Base-by-base conservation (phyloP, 2,329 filamentous ascomycete species). In the Fusarium zealandicum region DNA sequence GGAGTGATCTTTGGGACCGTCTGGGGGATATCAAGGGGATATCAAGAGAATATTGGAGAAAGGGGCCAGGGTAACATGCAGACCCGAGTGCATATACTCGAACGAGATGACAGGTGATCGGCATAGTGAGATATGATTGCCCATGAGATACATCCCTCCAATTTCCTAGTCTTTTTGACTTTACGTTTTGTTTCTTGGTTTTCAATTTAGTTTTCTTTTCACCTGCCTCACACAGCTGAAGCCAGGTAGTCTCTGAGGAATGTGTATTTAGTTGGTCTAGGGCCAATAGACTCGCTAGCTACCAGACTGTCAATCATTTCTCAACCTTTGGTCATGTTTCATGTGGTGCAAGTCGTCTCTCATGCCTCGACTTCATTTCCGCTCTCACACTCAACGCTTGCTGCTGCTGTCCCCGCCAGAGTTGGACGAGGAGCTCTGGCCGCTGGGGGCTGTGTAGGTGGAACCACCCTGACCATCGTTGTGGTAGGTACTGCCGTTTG, bases 401-500 rank as follows among this genome's bases (percentile, higher is more conserved):
- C 39, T 31, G 17, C 47, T 33, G 50, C 38, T 48, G n/a, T n/a
- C n/a, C n/a, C 54, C 31, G 8, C 22, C n/a, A 22, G 46, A 54
- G 37, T 14, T 41, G 18, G 48, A 54, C 6, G 45, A 48, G 54
- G 38, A 47, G 28, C 7, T 33, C 32, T 47, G 18, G 32, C 80
- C 82, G 50, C 76, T 75, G 6, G 87, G 73, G 9, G 84, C 63
- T 14, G 83, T 90, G 73, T 90, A 90, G 14, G 73, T 84, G 18
- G 83, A 81, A 41, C 73, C 67, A 6, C 87, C 87, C 10, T 70
- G 69, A 37, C 86, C 85, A 61, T 79, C 72, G 72, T 89, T 88
- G 78, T 89, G 75, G 75, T 90, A 90, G 32, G 83, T 87, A 67
- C 83, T 88, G 12, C 86, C 85, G 59, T 88, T 81, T 38, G 85